A percentile compares a stretch with the other conserved stretches of the same genome.
These are phyloP conservation scores for Mycena indigotica DNA, from an alignment of 768 basidiomycete genomes.

Conservation along the genomic window DNA sequence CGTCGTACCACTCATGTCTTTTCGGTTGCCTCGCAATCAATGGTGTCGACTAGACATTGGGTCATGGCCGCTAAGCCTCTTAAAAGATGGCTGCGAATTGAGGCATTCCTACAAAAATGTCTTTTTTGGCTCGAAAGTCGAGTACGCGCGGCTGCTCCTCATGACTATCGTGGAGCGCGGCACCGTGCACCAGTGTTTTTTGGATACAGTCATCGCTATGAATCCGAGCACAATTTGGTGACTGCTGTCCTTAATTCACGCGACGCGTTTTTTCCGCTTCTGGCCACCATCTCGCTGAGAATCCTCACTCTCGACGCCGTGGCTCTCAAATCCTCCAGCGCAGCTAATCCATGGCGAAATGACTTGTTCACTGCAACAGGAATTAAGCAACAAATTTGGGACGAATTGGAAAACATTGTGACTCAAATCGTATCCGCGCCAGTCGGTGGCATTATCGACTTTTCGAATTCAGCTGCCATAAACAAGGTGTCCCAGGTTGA, in stretches of 20 bases:
- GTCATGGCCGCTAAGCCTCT: neutral
- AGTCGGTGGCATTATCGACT: too few species aligned
- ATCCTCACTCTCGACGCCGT: too few species aligned
- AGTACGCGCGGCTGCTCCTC: neutral
- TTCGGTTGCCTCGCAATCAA: too few species aligned
- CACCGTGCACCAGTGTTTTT: too few species aligned
- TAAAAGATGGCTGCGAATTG: neutral
- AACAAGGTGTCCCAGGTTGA: neutral
- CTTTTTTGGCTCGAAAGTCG: neutral
- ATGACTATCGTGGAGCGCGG: neutral
- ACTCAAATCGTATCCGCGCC: too few species aligned
- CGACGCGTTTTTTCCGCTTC: neutral
- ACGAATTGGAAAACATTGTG: too few species aligned
- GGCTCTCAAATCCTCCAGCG: neutral
- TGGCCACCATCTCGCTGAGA: too few species aligned
- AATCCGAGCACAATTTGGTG: too few species aligned
- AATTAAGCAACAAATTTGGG: neutral
- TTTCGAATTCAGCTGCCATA: neutral
- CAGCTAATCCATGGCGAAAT: neutral
- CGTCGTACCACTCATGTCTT: too few species aligned
- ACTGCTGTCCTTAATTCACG: too few species aligned
- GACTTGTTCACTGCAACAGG: neutral
- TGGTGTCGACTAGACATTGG: too few species aligned
- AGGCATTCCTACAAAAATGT: neutral
- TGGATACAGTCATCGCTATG: too few species aligned